phyloP scores from a whole-genome alignment of 495 filamentous ascomycete species.

The Paragyromitra xinjiangensis region DNA sequence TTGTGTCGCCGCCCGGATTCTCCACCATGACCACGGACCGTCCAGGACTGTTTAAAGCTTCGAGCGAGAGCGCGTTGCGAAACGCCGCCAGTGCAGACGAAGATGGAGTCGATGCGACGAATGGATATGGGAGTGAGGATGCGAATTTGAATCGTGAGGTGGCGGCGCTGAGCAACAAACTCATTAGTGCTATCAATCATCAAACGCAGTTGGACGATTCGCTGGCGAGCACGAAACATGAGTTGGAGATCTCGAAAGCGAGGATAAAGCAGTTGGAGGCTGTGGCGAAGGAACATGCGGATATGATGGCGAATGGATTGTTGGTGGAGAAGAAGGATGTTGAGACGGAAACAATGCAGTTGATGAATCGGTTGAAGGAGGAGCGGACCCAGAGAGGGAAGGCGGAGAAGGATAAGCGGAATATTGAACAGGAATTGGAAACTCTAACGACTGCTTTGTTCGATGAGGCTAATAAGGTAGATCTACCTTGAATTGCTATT shows the following conservation, averaged over 20 bases:
- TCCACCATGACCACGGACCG: constrained; percentile 55
- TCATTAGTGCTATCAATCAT: constrained; percentile 96
- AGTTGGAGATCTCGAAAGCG: constrained; percentile 75
- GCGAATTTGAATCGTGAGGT: constrained; percentile 86
- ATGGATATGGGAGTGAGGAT: constrained; percentile 22
- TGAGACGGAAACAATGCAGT: constrained; percentile 73
- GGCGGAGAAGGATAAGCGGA: constrained; percentile 75
- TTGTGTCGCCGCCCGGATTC: constrained; percentile 53
- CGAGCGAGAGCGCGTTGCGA: constrained; percentile 47
- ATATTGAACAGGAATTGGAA: constrained; percentile 84
- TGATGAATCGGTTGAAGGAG: constrained; percentile 71
- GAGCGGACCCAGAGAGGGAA: constrained; percentile 68
- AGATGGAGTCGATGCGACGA: constrained; percentile 7
- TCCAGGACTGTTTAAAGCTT: constrained; percentile 41
- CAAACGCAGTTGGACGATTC: constrained; percentile 93
- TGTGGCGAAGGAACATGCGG: constrained; percentile 72
- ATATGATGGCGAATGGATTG: constrained; percentile 74
- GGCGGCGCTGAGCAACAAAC: constrained; percentile 87
- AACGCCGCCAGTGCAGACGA: neutral
- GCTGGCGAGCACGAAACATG: constrained; percentile 77
- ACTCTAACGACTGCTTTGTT: constrained; percentile 88
- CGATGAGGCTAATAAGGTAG: constrained; percentile 88
- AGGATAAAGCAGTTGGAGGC: constrained; percentile 74
- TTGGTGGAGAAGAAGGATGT: constrained; percentile 75
- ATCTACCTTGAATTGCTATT: constrained; percentile 7